Percentiles rank a stretch among this genome's conserved stretches.
Evolutionary conservation across 2,329 filamentous ascomycete species (phyloP).

Genomic region (Grosmannia huntii): DNA sequence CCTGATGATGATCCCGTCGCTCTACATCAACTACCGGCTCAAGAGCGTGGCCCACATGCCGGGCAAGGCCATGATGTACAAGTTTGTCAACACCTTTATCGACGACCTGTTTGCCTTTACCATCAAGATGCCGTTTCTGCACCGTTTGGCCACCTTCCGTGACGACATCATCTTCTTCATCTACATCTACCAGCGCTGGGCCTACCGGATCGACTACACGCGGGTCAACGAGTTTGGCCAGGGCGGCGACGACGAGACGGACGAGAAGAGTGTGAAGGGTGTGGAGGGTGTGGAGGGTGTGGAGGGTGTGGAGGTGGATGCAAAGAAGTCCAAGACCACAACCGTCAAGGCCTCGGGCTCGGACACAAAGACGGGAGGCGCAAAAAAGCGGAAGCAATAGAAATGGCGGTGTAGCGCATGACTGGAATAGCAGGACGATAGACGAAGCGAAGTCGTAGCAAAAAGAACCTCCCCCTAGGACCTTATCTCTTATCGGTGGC

Average conservation of each 20-base stretch:
- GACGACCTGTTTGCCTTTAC: constrained; percentile 98
- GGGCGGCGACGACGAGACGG: constrained; percentile 65
- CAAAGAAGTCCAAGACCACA: constrained; percentile 31
- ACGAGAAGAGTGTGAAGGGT: constrained; percentile 17
- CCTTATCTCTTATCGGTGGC: too few species aligned
- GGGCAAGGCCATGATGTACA: constrained; percentile 91
- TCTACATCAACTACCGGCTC: constrained; percentile 98
- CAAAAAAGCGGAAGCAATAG: constrained; percentile 29
- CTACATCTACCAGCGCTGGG: constrained; percentile 88
- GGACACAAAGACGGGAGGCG: constrained; percentile 31
- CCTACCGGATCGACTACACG: constrained; percentile 82
- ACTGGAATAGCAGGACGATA: too few species aligned
- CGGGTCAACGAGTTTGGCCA: constrained; percentile 97
- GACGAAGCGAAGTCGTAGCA: too few species aligned
- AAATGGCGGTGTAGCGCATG: background rate
- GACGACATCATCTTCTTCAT: constrained; percentile 98
- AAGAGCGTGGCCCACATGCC: constrained; percentile 97
- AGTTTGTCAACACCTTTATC: constrained; percentile 97
- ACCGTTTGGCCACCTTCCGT: constrained; percentile 79
- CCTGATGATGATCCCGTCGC: constrained; percentile 93
- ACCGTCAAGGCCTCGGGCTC: constrained; percentile 26
- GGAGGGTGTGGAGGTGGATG: constrained; percentile 19
- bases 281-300: constrained; percentile 21
- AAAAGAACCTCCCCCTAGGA: too few species aligned
- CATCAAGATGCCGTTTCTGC: constrained; percentile 96